phyloP scores from a whole-genome alignment of 345 rosid species.

The Syzygium aromaticum region DNA sequence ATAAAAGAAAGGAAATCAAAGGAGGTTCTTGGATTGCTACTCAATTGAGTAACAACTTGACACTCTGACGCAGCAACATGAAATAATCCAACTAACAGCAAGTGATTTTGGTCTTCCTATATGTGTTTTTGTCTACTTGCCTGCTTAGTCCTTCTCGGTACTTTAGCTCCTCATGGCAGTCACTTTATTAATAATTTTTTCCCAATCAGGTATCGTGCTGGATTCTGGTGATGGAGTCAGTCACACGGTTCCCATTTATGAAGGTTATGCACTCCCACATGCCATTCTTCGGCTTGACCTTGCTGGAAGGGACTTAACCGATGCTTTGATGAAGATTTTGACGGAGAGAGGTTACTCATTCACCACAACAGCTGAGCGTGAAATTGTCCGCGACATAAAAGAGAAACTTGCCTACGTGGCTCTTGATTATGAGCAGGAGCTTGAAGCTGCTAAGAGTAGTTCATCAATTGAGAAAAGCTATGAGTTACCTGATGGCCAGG shows the following conservation, averaged over 20 bases:
- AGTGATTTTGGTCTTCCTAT: not conserved
- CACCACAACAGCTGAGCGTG: constrained; percentile 36
- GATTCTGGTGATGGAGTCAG: constrained; percentile 60
- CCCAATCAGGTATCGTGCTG: constrained; percentile 39
- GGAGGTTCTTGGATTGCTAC: not conserved
- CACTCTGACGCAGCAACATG: not conserved
- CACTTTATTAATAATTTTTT: not conserved
- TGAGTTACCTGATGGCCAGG: constrained; percentile 29
- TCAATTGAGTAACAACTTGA: not conserved
- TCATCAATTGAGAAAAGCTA: constrained; percentile 24
- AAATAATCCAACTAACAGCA: not conserved
- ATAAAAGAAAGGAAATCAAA: not conserved
- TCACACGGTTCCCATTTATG: constrained; percentile 58
- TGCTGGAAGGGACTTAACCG: constrained; percentile 56
- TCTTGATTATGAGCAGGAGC: constrained; percentile 25
- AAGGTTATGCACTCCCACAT: constrained; percentile 60
- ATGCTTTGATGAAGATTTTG: constrained; percentile 55
- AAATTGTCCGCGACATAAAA: constrained; percentile 27
- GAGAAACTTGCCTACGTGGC: constrained; percentile 28
- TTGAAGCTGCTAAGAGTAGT: constrained; percentile 27
- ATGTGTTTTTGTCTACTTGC: not conserved
- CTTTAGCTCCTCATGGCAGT: not conserved
- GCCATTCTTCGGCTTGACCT: constrained; percentile 62
- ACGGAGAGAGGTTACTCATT: constrained; percentile 30
- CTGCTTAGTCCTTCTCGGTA: not conserved